Evolutionary conservation across 2,329 filamentous ascomycete species (phyloP), one percentile per base, ranked within the genome.

Genomic region (Biscogniauxia marginata): DNA sequence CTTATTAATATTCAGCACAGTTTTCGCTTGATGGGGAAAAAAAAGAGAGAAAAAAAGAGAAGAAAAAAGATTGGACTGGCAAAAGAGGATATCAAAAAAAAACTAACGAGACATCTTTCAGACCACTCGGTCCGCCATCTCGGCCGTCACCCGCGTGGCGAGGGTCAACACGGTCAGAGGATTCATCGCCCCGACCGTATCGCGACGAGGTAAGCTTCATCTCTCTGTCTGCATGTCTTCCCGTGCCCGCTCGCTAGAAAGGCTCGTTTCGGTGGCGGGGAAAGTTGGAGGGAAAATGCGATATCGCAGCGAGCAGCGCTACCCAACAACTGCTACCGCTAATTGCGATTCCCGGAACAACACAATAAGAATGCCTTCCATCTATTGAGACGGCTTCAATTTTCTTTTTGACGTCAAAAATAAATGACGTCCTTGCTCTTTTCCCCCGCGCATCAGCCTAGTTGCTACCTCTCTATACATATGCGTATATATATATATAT

Each of bases 101-200:
- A n/a, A n/a, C n/a, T n/a, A n/a, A n/a, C n/a, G n/a, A n/a, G n/a
- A n/a, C n/a, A 59, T 53, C 54, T 50, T 67, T 63, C 71, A 78
- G 79, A 78, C 79, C 77, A 77, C 77, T 67, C 76, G 76, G 70
- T 74, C 74, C 70, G 77, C 77, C 75, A 70, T 77, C 68, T 76
- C 77, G 72, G 75, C 76, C 71, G 74, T 78, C 72, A 75, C 77
- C 73, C 74, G 79, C 71, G 70, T 79, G 69, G 76, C 79, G 71
- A 73, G 74, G 71, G 74, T 75, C 53, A 76, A 74, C 67, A 69
- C 77, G 66, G 73, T 75, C 71, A 79, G 83, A 71, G 76, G 76
- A 69, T 85, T 85, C 72, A 83, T 85, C 68, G 81, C 79, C 68
- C 83, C 83, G 61, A 85, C 83, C 52, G 78, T 84, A 66, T 82